Percentiles rank a stretch among this genome's conserved stretches.
Conservation (phyloP, 441 rosid genomes). For the Melastoma candidum region DNA sequence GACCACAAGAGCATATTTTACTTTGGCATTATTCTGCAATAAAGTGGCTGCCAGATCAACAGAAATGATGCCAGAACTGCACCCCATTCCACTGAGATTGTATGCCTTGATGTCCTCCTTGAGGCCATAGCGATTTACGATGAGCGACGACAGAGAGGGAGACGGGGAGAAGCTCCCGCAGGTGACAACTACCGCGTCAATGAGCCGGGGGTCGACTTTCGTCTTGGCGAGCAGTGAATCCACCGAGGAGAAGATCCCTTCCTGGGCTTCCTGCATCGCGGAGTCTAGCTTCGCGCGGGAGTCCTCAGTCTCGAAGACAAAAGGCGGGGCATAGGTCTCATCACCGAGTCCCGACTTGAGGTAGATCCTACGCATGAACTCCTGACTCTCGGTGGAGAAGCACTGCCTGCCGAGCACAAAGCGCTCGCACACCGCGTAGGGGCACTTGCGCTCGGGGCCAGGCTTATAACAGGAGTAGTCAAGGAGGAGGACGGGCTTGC, state of each 20-base stretch:
- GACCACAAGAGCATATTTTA: slow-evolving; percentile 12
- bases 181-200: slow-evolving; percentile 11
- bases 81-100: slow-evolving; percentile 18
- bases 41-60: slow-evolving; percentile 10
- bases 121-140: slow-evolving; percentile 12
- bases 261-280: slow-evolving; percentile 10
- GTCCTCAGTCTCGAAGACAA: slow-evolving; percentile 1
- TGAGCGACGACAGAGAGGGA: slow-evolving; percentile 11
- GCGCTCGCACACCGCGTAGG: slow-evolving; percentile 1
- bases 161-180: slow-evolving; percentile 14
- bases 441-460: slow-evolving; percentile 13
- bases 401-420: slow-evolving; percentile 11
- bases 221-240: slow-evolving; percentile 14
- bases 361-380: slow-evolving; percentile 13
- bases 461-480: slow-evolving; percentile 18
- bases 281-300: slow-evolving; percentile 9
- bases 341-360: slow-evolving; percentile 16
- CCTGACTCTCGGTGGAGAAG: slow-evolving; percentile 13
- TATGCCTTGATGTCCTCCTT: slow-evolving; percentile 13
- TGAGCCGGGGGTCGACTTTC: slow-evolving; percentile 1
- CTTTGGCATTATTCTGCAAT: not conserved
- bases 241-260: slow-evolving; percentile 10
- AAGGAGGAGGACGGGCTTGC: slow-evolving; percentile 9
- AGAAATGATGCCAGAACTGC: slow-evolving; percentile 14
- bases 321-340: slow-evolving; percentile 19